phyloP scores from a whole-genome alignment of 2,329 filamentous ascomycete species.

The Stagonosporopsis cucurbitacearum region DNA sequence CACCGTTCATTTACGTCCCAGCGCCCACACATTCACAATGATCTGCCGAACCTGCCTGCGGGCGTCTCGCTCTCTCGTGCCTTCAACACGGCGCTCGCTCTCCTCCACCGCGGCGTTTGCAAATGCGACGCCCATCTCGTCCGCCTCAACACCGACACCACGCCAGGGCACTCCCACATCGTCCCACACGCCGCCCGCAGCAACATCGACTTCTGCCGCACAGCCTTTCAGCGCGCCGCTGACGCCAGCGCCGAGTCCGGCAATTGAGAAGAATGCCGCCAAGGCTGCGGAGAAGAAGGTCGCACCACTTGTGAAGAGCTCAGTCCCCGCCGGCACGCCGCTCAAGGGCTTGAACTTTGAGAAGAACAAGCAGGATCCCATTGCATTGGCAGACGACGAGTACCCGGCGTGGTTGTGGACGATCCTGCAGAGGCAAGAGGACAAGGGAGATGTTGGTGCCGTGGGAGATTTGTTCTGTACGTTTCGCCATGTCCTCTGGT shows the following conservation, averaged over 20 bases:
- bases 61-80: conserved; percentile 32
- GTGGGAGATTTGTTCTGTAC: conserved; percentile 81
- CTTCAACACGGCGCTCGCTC: conserved; percentile 34
- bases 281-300: conserved; percentile 38
- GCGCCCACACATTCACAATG: conserved; percentile 36
- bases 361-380: conserved; percentile 74
- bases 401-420: conserved; percentile 85
- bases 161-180: conserved; percentile 36
- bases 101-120: conserved; percentile 29
- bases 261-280: conserved; percentile 33
- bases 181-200: conserved; percentile 41
- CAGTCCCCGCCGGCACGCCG: conserved; percentile 71
- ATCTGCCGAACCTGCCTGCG: conserved; percentile 51
- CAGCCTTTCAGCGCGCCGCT: conserved; percentile 55
- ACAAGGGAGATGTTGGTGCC: conserved; percentile 58
- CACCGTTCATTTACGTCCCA: neutral
- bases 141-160: conserved; percentile 34
- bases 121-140: conserved; percentile 38
- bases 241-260: conserved; percentile 32
- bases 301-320: conserved; percentile 47
- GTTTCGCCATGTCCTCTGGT: conserved; percentile 47
- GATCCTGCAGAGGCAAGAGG: conserved; percentile 68
- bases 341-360: conserved; percentile 78
- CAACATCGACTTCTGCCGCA: conserved; percentile 54
- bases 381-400: conserved; percentile 74